Base-by-base conservation (phyloP, 1,139 yeast species). In the Debaryomyces subglobosus region DNA sequence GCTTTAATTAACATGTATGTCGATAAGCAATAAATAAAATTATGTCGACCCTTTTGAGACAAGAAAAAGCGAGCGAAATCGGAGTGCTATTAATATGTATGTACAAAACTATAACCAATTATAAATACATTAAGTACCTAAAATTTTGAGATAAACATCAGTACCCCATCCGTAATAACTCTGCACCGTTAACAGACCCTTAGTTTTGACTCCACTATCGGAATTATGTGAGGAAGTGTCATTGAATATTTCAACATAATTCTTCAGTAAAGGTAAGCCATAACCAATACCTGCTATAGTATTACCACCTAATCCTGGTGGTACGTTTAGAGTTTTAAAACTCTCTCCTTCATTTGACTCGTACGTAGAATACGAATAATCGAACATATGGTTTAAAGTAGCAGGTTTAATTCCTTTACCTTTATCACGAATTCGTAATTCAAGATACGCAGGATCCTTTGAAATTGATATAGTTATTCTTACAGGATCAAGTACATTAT, bases 221-320 rank as follows among this genome's bases (percentile, higher is more conserved):
- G 55, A 46, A 12, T 50, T 55, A 5, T 58, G 57, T 6, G 61
- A 57, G 3, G 65, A 49, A 3, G 74, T 65, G 36, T 71, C 74
- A 50, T 74, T 74, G 55, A 76, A 76, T 2, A 72, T 69, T 55
- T 76, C 79, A n/a, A 74, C 67, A 56, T 76, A 76, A 52, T 71
- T 72, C 60, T 82, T 81, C 69, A 94, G 89, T 52, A 92, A 71
- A 1, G 98, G 98, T 46, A 92, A 68, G 0, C 99, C 99, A 62
- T 90, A 92, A 0, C 99, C 99, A 89, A 94, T 86, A 0, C 99
- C 99, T 0, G 97, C 97, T 30, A 91, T 89, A 5, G 83, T 79
- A 58, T 86, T 82, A 0, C 86, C 85, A 1, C 86, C 88, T 33
- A 61, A 66, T 0, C 91, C 95, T 0, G 95, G 95, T 16, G 89